Evolutionary conservation across 2,329 filamentous ascomycete species (phyloP).

Genomic region (Claviceps fusiformis): DNA sequence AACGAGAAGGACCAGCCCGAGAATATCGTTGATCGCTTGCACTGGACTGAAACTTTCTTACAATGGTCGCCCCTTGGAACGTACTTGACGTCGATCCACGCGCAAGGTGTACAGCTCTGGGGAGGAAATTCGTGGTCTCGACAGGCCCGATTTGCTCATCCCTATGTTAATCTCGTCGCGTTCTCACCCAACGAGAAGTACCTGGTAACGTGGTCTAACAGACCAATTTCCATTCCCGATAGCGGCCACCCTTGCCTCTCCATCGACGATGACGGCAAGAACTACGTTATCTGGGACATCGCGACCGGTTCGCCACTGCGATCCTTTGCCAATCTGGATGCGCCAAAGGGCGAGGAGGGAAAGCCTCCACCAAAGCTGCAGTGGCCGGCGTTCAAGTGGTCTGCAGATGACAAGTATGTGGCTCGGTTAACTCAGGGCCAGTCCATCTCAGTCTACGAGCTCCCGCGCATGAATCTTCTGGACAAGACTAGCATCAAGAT

Average conservation of each 20-base stretch:
- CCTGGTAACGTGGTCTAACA: slow-evolving; percentile 90
- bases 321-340: slow-evolving; percentile 84
- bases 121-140: slow-evolving; percentile 80
- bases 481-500: slow-evolving; percentile 92
- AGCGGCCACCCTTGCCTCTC: slow-evolving; percentile 71
- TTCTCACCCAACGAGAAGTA: slow-evolving; percentile 92
- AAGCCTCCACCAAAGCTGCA: slow-evolving; percentile 76
- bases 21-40: slow-evolving; percentile 75
- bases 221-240: slow-evolving; percentile 84
- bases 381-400: slow-evolving; percentile 99
- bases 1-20: slow-evolving; percentile 88
- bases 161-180: slow-evolving; percentile 87
- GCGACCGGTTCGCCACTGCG: slow-evolving; percentile 78
- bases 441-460: slow-evolving; percentile 83
- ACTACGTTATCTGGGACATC: slow-evolving; percentile 98
- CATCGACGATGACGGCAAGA: slow-evolving; percentile 93
- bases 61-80: slow-evolving; percentile 96
- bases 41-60: slow-evolving; percentile 97
- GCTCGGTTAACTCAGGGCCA: slow-evolving; percentile 78
- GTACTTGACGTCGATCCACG: slow-evolving; percentile 86
- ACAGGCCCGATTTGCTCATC: slow-evolving; percentile 87
- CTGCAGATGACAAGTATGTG: slow-evolving; percentile 91
- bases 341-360: slow-evolving; percentile 42
- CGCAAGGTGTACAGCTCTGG: slow-evolving; percentile 95
- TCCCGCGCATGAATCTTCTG: slow-evolving; percentile 76